phyloP scores from a whole-genome alignment of 345 rosid genomes.

The Corchorus olitorius region DNA sequence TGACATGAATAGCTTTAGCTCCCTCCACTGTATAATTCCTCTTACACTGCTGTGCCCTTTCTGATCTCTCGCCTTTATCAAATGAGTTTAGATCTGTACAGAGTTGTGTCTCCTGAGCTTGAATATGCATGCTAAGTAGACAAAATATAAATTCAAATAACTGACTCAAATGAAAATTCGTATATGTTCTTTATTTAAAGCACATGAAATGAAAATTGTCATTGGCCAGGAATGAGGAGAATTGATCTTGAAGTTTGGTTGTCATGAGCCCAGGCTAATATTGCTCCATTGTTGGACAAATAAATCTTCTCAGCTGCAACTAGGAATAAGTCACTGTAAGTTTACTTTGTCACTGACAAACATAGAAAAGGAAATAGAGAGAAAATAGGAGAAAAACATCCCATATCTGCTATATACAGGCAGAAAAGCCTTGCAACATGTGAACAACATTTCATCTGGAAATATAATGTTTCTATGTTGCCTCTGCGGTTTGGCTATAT shows the following conservation, averaged over 20 bases:
- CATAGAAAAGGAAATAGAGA: neutral
- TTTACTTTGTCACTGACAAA: neutral
- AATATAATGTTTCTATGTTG: neutral
- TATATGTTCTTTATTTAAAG: neutral
- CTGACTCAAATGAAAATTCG: too few species aligned
- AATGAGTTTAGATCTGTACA: neutral
- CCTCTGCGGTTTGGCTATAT: neutral
- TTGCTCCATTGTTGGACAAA: neutral
- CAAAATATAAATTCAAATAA: neutral
- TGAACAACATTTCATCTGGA: slow-evolving; percentile 18
- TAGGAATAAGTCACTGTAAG: neutral
- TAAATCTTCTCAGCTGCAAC: neutral
- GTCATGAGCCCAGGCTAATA: neutral
- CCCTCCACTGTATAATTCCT: neutral
- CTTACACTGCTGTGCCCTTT: neutral
- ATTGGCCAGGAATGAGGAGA: slow-evolving; percentile 16
- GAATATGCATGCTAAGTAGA: neutral
- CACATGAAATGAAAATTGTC: neutral
- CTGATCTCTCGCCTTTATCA: neutral
- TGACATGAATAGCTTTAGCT: neutral
- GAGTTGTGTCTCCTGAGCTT: neutral
- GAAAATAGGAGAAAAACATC: slow-evolving; percentile 1
- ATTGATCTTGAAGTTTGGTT: neutral
- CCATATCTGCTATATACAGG: neutral
- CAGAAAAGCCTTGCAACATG: slow-evolving; percentile 1